phyloP scores from a whole-genome alignment of 441 rosid genomes.

The California macrophylla region DNA sequence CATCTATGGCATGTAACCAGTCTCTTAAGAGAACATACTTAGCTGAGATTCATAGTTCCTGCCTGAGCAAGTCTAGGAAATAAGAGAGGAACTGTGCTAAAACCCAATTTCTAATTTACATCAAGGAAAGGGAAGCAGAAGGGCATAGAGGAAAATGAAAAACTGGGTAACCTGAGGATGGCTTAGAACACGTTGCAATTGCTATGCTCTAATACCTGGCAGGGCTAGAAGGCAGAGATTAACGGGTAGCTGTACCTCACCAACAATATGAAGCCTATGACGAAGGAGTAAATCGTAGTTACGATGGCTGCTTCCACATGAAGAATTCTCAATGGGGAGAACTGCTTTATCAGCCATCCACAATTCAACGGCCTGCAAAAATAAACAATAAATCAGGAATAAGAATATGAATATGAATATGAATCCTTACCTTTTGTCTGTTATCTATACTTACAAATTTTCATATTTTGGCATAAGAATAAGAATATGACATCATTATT shows the following conservation, averaged over 20 bases:
- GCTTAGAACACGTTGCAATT: constrained; percentile 67
- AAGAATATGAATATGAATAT: not conserved
- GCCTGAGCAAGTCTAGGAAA: not conserved
- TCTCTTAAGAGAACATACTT: not conserved
- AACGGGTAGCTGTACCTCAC: constrained; percentile 71
- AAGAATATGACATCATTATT: not conserved
- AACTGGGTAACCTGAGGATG: constrained; percentile 66
- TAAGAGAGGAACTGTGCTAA: not conserved
- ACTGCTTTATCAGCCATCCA: constrained; percentile 90
- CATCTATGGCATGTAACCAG: not conserved
- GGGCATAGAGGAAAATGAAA: not conserved
- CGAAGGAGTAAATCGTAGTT: constrained; percentile 92
- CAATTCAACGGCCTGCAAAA: constrained; percentile 72
- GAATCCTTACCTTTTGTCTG: not conserved
- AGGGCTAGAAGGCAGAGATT: constrained; percentile 79
- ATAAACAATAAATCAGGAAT: not conserved
- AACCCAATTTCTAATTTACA: not conserved
- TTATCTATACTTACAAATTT: not conserved
- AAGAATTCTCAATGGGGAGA: constrained; percentile 83
- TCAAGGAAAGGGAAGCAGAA: not conserved
- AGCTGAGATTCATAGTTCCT: not conserved
- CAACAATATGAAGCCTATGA: constrained; percentile 87
- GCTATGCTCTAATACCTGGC: constrained; percentile 59
- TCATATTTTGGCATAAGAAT: not conserved
- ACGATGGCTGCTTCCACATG: constrained; percentile 88